Base-by-base conservation (phyloP, 192 early-diverging fungal genomes). In the Haplosporangium gracile region DNA sequence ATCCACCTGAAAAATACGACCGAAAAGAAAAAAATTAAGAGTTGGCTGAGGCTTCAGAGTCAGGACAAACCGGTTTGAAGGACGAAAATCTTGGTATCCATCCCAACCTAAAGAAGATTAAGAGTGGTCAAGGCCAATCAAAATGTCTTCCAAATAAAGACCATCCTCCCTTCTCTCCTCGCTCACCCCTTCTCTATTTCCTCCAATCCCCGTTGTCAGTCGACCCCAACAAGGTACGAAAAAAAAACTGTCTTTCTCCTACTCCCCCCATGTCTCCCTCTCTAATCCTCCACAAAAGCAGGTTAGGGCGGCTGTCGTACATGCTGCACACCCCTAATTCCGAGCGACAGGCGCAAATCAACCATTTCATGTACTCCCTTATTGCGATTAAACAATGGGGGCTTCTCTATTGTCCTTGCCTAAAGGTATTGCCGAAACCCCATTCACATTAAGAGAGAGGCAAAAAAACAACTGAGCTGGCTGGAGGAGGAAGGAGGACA, bases 341-440 rank as follows among this genome's bases (percentile, higher is more conserved):
- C 13, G 3, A 51, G 20, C 5, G 49, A 51, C 18, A 3, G 49
- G 18, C 20, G 49, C 49, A 51, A 51, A 51, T 51, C 49, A 18
- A 51, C 49, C 49, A 51, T 18, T 16, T 22, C 49, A 5, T 51
- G 18, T 7, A 0, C 22, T 45, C 24, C 43, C 45, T 45, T 72
- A 72, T 72, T 72, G 70, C 42, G 39, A 42, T 42, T 72, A 72
- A 38, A 72, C 70, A 71, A 38, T 20, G 11, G 2, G 1, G 5
- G 4, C 11, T 39, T 22, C 22, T 70, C 68, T 24, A 20, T 13
- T 32, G 16, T 36, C 36, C 38, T 36, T 70, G 71, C 71, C 43
- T 72, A 72, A 72, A 72, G 71, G 71, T 72, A 72, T 72, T 72
- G 71, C 71, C 71, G 71, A 45, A 72, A 72, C 15, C 6, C 38